A percentile compares a stretch with the other conserved stretches of the same genome.
Conservation (phyloP, 2,329 filamentous ascomycete genomes). For the Xylariaceae sp. region DNA sequence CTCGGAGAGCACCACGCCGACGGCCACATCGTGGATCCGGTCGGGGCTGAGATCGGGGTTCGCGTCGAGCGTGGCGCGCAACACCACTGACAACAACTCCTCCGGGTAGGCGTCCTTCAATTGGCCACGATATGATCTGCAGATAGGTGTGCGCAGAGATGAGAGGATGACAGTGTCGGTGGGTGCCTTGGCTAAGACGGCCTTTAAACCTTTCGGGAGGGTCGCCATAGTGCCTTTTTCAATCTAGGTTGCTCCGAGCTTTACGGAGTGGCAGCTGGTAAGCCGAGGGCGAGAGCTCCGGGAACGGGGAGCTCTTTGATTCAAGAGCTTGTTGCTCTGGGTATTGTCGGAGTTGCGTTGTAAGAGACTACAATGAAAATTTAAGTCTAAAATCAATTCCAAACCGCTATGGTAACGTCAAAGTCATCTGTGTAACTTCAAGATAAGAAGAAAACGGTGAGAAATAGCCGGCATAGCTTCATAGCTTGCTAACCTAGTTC, state of each 20-base stretch:
- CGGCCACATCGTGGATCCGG: constrained; percentile 77
- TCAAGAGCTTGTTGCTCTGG: too few relatives aligned
- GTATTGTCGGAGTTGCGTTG: too few relatives aligned
- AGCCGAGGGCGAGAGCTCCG: too few relatives aligned
- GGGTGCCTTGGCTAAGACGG: constrained; percentile 78
- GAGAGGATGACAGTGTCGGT: constrained; percentile 88
- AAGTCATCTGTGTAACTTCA: neutral
- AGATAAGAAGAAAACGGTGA: neutral
- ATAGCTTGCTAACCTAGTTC: too few relatives aligned
- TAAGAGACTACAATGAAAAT: too few relatives aligned
- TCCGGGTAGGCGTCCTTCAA: constrained; percentile 91
- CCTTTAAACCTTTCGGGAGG: constrained; percentile 69
- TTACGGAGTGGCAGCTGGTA: too few relatives aligned
- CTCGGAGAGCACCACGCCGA: constrained; percentile 89
- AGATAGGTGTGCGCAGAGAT: constrained; percentile 86
- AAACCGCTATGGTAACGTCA: too few relatives aligned
- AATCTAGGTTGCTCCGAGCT: neutral
- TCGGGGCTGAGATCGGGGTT: constrained; percentile 75
- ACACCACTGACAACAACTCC: constrained; percentile 75
- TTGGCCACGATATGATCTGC: constrained; percentile 79
- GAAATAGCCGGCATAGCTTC: constrained; percentile 4
- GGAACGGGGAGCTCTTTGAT: too few relatives aligned
- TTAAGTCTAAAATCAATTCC: too few relatives aligned
- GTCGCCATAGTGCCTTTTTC: constrained; percentile 23
- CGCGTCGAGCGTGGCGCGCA: constrained; percentile 71